Evolutionary conservation across 176 grass and related monocot species (phyloP).

Genomic region (Phoenix dactylifera): DNA sequence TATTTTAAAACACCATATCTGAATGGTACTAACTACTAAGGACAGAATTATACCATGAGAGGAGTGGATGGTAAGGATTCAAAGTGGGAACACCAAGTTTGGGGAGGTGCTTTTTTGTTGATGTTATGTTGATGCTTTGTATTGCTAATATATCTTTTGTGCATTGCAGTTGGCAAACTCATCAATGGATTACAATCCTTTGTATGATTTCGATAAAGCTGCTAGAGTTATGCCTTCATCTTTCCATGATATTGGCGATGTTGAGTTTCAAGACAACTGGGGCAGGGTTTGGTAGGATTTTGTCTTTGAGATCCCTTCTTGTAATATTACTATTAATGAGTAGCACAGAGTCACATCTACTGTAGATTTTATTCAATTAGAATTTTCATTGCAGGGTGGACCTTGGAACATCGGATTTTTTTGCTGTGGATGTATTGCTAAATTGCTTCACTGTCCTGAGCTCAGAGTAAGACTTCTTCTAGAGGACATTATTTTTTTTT

Average conservation of each 20-base stretch:
- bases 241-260: conserved; percentile 79
- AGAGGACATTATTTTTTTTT: neutral
- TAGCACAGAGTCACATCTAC: neutral
- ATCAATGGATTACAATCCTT: conserved; percentile 66
- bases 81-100: too few relatives aligned
- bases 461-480: conserved; percentile 58
- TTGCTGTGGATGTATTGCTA: conserved; percentile 81
- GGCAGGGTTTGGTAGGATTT: conserved; percentile 55
- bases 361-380: conserved; percentile 1
- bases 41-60: too few relatives aligned
- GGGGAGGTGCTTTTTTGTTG: too few relatives aligned
- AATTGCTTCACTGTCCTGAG: conserved; percentile 78
- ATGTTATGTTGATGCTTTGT: neutral
- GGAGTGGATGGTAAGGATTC: too few relatives aligned
- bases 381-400: conserved; percentile 56
- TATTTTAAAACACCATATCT: too few relatives aligned
- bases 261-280: conserved; percentile 92
- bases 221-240: conserved; percentile 70
- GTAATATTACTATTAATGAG: too few relatives aligned
- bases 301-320: too few relatives aligned
- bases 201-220: conserved; percentile 75
- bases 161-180: conserved; percentile 45
- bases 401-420: conserved; percentile 75
- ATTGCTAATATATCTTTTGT: neutral
- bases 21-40: too few relatives aligned